phyloP scores from a whole-genome alignment of 2,329 filamentous ascomycete genomes.

The Endoconidiophora polonica region DNA sequence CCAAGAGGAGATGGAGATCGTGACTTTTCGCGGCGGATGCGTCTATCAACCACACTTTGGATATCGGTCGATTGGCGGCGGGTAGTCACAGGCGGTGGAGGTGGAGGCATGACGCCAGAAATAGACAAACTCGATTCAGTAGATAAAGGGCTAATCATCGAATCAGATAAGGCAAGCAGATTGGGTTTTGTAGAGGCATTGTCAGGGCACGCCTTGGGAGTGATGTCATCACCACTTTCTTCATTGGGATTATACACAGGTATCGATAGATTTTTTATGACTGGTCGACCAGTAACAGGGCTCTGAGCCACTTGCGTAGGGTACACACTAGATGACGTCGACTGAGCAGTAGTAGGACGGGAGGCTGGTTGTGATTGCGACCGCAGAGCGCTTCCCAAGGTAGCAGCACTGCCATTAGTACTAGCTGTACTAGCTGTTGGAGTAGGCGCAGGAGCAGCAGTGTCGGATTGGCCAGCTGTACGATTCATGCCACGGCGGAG shows the following conservation, averaged over 20 bases:
- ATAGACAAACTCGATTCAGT: too few relatives aligned
- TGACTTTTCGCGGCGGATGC: constrained; percentile 33
- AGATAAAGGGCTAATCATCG: not conserved
- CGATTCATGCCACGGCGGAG: constrained; percentile 41
- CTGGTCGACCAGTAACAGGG: too few relatives aligned
- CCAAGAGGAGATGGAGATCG: constrained; percentile 40
- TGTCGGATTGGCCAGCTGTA: constrained; percentile 32
- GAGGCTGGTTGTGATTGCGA: constrained; percentile 52
- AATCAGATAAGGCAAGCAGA: not conserved
- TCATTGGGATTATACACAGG: constrained; percentile 14
- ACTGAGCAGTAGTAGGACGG: constrained; percentile 19
- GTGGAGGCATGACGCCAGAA: constrained; percentile 18
- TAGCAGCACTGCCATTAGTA: not conserved
- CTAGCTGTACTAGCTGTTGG: not conserved
- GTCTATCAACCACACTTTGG: constrained; percentile 35
- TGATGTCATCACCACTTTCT: not conserved
- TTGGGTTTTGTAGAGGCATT: not conserved
- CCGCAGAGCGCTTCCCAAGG: constrained; percentile 36
- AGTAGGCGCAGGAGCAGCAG: constrained; percentile 15
- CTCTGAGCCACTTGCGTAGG: too few relatives aligned
- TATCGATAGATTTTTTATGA: constrained; percentile 11
- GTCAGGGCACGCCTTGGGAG: constrained; percentile 1
- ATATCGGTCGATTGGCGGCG: constrained; percentile 30
- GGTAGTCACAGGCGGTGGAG: constrained; percentile 12
- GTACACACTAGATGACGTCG: not conserved